Percentiles rank a stretch among this genome's conserved stretches.
These are phyloP conservation scores for Blastocystis sp. DNA, from an alignment of 352 stramenopile species.

Conservation along the genomic window DNA sequence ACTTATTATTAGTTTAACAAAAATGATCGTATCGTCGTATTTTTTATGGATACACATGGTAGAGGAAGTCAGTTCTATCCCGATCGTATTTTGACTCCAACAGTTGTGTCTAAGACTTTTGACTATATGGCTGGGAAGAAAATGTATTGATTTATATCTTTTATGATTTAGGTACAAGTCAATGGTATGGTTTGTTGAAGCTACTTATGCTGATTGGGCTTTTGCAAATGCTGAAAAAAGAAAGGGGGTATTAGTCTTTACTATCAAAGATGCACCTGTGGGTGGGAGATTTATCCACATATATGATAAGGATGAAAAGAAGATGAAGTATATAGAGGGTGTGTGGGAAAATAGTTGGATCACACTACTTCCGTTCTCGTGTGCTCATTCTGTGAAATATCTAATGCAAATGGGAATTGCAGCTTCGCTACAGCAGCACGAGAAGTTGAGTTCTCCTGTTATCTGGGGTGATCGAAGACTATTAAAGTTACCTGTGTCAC, in stretches of 20 bases:
- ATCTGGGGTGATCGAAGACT: not conserved
- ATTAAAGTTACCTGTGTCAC: not conserved
- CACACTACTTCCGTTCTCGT: not conserved
- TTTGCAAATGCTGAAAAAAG: not conserved
- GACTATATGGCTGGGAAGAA: not conserved
- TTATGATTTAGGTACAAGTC: not conserved
- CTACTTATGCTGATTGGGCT: not conserved
- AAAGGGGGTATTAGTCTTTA: not conserved
- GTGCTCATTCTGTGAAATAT: not conserved
- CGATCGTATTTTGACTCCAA: not conserved
- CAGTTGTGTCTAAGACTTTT: not conserved
- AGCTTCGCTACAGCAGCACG: not conserved
- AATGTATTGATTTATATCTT: not conserved
- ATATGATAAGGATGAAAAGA: not conserved
- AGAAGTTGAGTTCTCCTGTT: not conserved
- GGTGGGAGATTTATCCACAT: not conserved
- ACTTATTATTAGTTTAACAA: not conserved
- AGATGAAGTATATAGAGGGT: not conserved
- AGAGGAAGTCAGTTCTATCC: slow-evolving; percentile 6
- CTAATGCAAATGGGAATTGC: not conserved
- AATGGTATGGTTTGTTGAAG: not conserved
- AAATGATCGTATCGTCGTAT: not conserved
- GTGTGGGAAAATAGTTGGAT: slow-evolving; percentile 32
- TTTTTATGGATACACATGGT: slow-evolving; percentile 29
- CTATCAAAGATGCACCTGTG: not conserved